Base-by-base conservation (phyloP, 73 alveolate species). In the Effrenium voratum region DNA sequence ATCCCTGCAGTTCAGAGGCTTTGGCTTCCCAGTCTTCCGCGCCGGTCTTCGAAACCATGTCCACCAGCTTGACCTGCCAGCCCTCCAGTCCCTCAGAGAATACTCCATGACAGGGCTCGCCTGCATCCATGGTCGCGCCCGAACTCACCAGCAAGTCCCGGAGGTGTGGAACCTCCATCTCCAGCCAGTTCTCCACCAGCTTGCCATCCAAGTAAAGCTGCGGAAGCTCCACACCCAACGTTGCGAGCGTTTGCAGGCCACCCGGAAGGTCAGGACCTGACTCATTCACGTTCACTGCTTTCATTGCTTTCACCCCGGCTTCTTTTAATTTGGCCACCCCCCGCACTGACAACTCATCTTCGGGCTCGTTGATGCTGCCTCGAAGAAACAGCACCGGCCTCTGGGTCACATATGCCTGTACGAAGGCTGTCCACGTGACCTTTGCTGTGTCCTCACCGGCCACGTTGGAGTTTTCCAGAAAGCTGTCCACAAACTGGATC, bases 21-120 rank as follows among this genome's bases (percentile, higher is more conserved):
- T 90, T 90, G 34, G 43, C 38, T 10, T 90, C 97, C 97, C 97
- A 90, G 38, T 90, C 97, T 34, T 57, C 97, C 2, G 80, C 52
- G 5, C 97, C 97, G 12, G 52, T 43, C 55, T 66, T 30, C 50
- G 97, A 90, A 22, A 90, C 59, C 73, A 70, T 44, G 41, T 90
- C 87, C 15, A 90, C 80, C 36, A 90, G 59, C 55, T 44, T 55
- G 6, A 90, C 52, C 76, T 90, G 77, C 97, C 97, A 90, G 40
- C 46, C 88, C 13, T 52, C 97, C 66, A 90, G 87, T 34, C 97
- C 97, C 30, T 90, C 97, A 22, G 97, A 66, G 43, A 90, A 90
- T 5, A 50, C 79, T 26, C 97, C 97, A 52, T 90, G 97, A n/a
- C 97, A 90, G 12, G 97, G 97, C 76, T 90, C 97, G 59, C 75